Evolutionary conservation across 768 basidiomycete genomes (phyloP), one percentile per base, ranked within the genome.

Genomic region (Lactarius hengduanensis): DNA sequence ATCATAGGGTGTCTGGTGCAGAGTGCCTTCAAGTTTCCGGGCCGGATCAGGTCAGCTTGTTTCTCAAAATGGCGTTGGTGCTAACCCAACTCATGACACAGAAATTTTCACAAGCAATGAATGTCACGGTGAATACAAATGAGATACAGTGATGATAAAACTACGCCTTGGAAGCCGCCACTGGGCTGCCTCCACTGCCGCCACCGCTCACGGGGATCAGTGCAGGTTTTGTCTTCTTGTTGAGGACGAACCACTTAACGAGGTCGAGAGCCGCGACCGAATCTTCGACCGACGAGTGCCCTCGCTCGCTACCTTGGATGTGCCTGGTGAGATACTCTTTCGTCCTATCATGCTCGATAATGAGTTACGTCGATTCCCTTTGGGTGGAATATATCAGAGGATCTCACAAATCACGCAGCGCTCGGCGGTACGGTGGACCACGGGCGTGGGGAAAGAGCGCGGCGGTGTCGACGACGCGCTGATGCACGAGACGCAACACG

Each of bases 271-370:
- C 93, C 1, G 94, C 91, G 28, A 85, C 76, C 0, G 94, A 93
- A 77, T 98, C 96, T 76, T 96, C 95, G 0, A 92, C 80, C 0
- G 94, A 94, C 58, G 91, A 93, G 78, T 98, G 96, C 2, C 96
- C 96, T 8, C 81, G 80, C 15, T 84, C 82, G 36, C 83, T 91
- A 30, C 90, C 91, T 13, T 99, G 96, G 63, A 99, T 98, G 64
- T 83, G 81, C 68, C 83, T 83, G 18, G 88, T 88, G 18, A 99
- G 81, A 72, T 90, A 85, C 73, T 96, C 93, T 67, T 89, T 90
- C 8, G 87, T 90, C 34, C 94, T 96, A 70, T n/a, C 6, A 18
- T 36, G 59, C 28, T 22, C 1, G 53, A 26, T 28, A 1, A 16
- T 63, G 38, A 55, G 45, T 32, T 16, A 57, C 22, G 8, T 54